Conservation (phyloP, 2,329 filamentous ascomycete species). For the Sporothrix pseudoabietina region DNA sequence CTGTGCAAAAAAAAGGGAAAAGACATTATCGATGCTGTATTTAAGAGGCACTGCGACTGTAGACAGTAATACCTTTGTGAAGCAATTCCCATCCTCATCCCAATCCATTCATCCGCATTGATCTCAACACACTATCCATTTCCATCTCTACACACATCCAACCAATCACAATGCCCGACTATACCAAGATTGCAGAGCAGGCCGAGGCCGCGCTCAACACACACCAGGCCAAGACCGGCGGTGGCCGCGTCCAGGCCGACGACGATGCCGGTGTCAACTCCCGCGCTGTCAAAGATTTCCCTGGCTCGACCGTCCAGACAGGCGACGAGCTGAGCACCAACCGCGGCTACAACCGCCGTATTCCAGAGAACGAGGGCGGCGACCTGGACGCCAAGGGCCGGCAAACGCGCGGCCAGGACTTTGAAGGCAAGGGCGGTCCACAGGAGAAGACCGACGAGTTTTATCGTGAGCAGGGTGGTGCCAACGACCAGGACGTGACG, state of each 20-base stretch:
- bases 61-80: no score
- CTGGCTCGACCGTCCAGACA: background rate
- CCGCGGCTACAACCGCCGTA: slow-evolving; percentile 2
- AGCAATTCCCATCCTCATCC: no score
- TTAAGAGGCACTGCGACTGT: no score
- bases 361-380: slow-evolving; percentile 11
- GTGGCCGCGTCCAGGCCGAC: background rate
- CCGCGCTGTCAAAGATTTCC: background rate
- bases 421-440: background rate
- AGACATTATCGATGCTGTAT: no score
- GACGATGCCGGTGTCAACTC: background rate
- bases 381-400: slow-evolving; percentile 9
- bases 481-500: background rate
- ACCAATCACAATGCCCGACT: slow-evolving; percentile 3
- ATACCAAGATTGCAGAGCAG: background rate
- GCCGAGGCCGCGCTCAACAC: slow-evolving; percentile 9
- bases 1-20: no score
- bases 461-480: background rate
- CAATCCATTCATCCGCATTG: no score
- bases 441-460: background rate
- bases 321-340: slow-evolving; percentile 18
- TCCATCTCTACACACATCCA: background rate
- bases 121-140: no score
- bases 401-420: slow-evolving; percentile 5
- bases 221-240: slow-evolving; percentile 8